Conservation (phyloP, 139 green algal species). For the Chlamydomonas sphaeroides region DNA sequence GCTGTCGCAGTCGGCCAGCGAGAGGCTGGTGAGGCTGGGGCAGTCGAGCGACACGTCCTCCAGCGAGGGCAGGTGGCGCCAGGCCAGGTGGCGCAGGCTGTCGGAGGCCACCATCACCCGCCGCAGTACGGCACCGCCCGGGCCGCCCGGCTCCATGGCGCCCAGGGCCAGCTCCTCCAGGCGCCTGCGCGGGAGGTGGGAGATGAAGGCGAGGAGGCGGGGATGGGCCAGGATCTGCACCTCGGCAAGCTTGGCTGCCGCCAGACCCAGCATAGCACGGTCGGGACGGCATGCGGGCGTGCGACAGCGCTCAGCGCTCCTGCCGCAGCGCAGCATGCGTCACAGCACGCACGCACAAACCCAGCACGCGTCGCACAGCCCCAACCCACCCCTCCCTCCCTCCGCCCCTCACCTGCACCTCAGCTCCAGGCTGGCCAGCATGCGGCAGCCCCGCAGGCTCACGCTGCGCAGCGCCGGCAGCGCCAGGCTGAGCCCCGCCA, state of each 20-base stretch:
- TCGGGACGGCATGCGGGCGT: no score
- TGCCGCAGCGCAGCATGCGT: no score
- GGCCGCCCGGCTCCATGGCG: not conserved
- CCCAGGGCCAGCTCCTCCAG: slow-evolving; percentile 8
- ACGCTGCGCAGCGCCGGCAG: slow-evolving; percentile 56
- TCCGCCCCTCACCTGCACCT: slow-evolving; percentile 42
- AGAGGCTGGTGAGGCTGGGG: slow-evolving; percentile 1
- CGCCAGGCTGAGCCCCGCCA: slow-evolving; percentile 50
- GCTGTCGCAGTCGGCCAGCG: slow-evolving; percentile 29
- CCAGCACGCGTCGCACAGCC: not conserved
- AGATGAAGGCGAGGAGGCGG: no score
- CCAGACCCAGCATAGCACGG: no score
- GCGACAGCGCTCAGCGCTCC: no score
- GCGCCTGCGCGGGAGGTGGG: slow-evolving; percentile 10
- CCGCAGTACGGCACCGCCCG: not conserved
- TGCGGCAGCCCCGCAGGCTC: slow-evolving; percentile 57
- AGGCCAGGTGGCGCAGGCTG: not conserved
- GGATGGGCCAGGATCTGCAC: no score
- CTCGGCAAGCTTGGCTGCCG: no score
- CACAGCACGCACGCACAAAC: not conserved
- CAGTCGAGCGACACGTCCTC: slow-evolving; percentile 27
- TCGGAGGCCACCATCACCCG: slow-evolving; percentile 6
- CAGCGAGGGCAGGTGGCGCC: slow-evolving; percentile 11
- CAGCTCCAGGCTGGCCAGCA: slow-evolving; percentile 62
- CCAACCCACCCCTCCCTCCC: not conserved